Percentiles rank a stretch among this genome's conserved stretches.
These are phyloP conservation scores for Trametes gibbosa DNA, from an alignment of 768 basidiomycete species.

Conservation along the genomic window DNA sequence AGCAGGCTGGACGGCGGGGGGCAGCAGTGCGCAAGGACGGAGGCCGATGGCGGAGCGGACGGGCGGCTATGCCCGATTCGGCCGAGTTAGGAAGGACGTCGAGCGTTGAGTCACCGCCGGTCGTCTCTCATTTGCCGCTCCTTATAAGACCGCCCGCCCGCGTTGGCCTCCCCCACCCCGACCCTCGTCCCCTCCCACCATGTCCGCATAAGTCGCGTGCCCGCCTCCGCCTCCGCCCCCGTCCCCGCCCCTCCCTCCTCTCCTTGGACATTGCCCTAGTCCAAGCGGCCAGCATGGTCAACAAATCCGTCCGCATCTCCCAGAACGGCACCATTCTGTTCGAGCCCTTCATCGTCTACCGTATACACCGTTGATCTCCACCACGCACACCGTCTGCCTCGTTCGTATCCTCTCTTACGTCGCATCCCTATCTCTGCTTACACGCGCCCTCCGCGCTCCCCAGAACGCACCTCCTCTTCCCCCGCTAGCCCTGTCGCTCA, in stretches of 20 bases:
- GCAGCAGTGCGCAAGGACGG: background rate
- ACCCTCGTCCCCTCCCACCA: slow-evolving; percentile 32
- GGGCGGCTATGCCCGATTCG: slow-evolving; percentile 8
- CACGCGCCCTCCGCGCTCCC: slow-evolving; percentile 6
- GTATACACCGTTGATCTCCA: slow-evolving; percentile 62
- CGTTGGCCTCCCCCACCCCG: slow-evolving; percentile 20
- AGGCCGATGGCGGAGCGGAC: slow-evolving; percentile 4
- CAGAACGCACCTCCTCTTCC: slow-evolving; percentile 25
- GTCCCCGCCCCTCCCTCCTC: slow-evolving; percentile 20
- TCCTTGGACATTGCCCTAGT: slow-evolving; percentile 22
- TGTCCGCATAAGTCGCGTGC: slow-evolving; percentile 36
- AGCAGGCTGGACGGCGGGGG: background rate
- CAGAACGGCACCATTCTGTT: slow-evolving; percentile 87
- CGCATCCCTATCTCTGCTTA: background rate
- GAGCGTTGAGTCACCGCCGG: slow-evolving; percentile 25
- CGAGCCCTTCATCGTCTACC: slow-evolving; percentile 84
- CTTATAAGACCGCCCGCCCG: slow-evolving; percentile 40
- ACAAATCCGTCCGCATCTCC: slow-evolving; percentile 76
- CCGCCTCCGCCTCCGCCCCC: slow-evolving; percentile 17
- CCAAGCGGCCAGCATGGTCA: slow-evolving; percentile 63
- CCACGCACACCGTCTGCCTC: slow-evolving; percentile 9
- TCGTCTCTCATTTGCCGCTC: slow-evolving; percentile 9
- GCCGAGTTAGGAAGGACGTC: slow-evolving; percentile 15
- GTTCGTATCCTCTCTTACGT: slow-evolving; percentile 13
- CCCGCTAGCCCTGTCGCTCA: slow-evolving; percentile 27